These are phyloP conservation scores for Pleurotus cornucopiae DNA, from an alignment of 768 basidiomycete genomes.

Conservation along the genomic window DNA sequence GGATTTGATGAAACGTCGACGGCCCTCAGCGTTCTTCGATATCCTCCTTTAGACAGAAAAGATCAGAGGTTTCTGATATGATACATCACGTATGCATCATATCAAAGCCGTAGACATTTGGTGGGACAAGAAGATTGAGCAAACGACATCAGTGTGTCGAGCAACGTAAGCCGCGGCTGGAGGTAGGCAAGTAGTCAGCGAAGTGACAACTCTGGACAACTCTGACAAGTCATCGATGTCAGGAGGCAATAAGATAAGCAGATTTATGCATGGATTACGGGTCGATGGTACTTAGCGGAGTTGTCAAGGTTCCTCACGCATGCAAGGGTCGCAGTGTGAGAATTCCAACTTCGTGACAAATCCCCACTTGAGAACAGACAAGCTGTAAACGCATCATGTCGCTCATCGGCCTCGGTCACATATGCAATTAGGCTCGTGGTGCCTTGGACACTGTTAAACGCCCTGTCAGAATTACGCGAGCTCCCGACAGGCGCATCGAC, in stretches of 20 bases:
- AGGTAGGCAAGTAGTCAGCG: neutral
- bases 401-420: conserved; percentile 4
- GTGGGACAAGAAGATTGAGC: neutral
- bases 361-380: neutral
- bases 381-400: neutral
- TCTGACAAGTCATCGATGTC: neutral
- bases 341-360: neutral
- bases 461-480: neutral
- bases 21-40: no score
- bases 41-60: no score
- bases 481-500: no score
- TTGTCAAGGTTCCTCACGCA: neutral
- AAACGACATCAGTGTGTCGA: neutral
- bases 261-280: neutral
- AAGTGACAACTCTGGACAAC: neutral
- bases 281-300: neutral
- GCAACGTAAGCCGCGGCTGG: neutral
- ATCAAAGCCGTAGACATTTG: neutral
- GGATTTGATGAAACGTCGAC: no score
- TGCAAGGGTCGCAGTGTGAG: conserved; percentile 1
- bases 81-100: no score
- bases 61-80: conserved; percentile 2
- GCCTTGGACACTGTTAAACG: neutral
- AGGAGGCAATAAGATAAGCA: conserved; percentile 1
- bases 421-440: neutral